A percentile compares a stretch with the other conserved stretches of the same genome.
Conservation (phyloP, 768 basidiomycete species). For the Hypholoma fasciculare region DNA sequence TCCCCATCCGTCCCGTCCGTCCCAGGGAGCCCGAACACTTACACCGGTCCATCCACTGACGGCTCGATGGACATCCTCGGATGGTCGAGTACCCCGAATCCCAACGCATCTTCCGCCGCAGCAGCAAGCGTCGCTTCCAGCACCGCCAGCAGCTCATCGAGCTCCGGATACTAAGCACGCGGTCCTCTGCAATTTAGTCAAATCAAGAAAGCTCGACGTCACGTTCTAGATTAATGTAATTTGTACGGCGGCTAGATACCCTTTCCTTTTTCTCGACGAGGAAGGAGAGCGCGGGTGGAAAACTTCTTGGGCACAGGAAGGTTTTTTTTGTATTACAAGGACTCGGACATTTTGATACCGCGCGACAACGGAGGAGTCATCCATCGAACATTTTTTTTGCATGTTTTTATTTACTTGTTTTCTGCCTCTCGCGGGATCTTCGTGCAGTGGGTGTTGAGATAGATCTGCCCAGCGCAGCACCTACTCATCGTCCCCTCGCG, state of each 20-base stretch:
- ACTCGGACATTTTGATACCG: background rate
- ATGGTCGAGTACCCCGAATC: conserved; percentile 25
- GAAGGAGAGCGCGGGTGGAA: background rate
- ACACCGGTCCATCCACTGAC: conserved; percentile 41
- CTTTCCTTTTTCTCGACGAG: background rate
- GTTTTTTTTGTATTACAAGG: background rate
- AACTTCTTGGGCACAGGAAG: background rate
- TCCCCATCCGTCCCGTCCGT: conserved; percentile 19
- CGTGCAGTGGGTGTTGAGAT: background rate
- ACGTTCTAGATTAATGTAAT: conserved; percentile 7
- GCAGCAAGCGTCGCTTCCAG: background rate
- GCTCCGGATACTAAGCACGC: background rate
- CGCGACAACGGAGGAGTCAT: background rate
- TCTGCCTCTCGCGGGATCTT: background rate
- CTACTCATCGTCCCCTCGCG: background rate
- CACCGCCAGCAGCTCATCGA: background rate
- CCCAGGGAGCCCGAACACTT: conserved; percentile 36
- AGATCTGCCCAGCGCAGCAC: background rate
- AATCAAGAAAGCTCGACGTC: background rate
- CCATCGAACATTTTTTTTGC: conserved; percentile 1
- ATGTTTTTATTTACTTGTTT: conserved; percentile 3
- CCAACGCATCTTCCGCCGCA: background rate
- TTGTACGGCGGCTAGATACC: background rate
- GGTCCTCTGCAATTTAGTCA: background rate
- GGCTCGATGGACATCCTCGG: conserved; percentile 48